These are phyloP conservation scores for Blastosporella zonata DNA, from an alignment of 1,284 basidiomycete genomes.

Conservation along the genomic window DNA sequence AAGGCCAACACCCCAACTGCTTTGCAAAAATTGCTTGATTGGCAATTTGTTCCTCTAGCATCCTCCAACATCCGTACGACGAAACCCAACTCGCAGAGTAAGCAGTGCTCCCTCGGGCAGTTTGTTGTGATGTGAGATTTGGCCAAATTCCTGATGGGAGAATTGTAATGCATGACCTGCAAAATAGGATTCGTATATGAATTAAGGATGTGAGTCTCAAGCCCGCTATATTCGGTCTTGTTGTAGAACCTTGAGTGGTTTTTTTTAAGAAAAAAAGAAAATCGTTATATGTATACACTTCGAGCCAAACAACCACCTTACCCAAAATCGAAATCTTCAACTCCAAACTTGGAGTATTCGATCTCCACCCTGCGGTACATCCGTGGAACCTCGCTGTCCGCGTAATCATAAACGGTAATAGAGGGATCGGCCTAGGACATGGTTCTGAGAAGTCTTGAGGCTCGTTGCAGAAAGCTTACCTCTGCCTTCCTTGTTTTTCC, in stretches of 20 bases:
- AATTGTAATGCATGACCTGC: slow-evolving; percentile 85
- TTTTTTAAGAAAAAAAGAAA: slow-evolving; percentile 3
- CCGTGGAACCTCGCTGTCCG: slow-evolving; percentile 67
- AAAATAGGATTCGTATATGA: slow-evolving; percentile 95
- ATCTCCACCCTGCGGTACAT: slow-evolving; percentile 94
- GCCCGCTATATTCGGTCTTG: slow-evolving; percentile 83
- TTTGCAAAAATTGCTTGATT: slow-evolving; percentile 95
- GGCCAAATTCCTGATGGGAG: slow-evolving; percentile 78
- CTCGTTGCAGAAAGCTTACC: slow-evolving; percentile 27
- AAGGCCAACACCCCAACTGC: slow-evolving; percentile 82
- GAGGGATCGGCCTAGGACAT: slow-evolving; percentile 44
- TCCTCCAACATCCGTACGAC: slow-evolving; percentile 95
- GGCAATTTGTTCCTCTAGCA: slow-evolving; percentile 92
- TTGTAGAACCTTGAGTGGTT: slow-evolving; percentile 90
- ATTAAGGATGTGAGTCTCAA: slow-evolving; percentile 97
- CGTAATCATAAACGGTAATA: slow-evolving; percentile 44
- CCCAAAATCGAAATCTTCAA: slow-evolving; percentile 99
- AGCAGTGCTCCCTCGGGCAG: slow-evolving; percentile 87
- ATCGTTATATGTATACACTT: slow-evolving; percentile 4
- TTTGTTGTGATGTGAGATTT: slow-evolving; percentile 89
- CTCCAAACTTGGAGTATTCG: slow-evolving; percentile 98
- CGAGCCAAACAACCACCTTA: slow-evolving; percentile 30
- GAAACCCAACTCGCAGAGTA: slow-evolving; percentile 96
- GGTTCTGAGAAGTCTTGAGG: slow-evolving; percentile 4
- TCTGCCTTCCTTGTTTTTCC: slow-evolving; percentile 57